These are phyloP conservation scores for Irpex lacteus DNA, from an alignment of 1,284 basidiomycete species.

Conservation along the genomic window DNA sequence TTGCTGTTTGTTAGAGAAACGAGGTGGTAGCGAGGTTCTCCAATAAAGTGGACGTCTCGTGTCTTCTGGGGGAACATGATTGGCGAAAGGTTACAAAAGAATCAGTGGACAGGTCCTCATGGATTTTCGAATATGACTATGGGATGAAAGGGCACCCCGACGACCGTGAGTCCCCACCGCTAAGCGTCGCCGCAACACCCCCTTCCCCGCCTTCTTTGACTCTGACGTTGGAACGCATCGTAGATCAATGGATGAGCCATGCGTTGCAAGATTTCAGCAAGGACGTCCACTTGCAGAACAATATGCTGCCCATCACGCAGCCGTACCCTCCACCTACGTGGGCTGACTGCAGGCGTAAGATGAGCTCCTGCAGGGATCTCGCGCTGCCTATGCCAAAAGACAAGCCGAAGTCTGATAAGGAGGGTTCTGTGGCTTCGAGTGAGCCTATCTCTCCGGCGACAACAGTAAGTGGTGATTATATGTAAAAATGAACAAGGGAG, in stretches of 20 bases:
- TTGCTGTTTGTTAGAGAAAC: background rate
- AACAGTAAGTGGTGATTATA: background rate
- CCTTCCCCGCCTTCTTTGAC: too few relatives aligned
- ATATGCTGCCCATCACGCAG: constrained; percentile 19
- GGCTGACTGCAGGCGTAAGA: constrained; percentile 13
- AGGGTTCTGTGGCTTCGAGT: background rate
- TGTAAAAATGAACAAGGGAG: background rate
- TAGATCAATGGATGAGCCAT: constrained; percentile 25
- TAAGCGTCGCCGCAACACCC: background rate
- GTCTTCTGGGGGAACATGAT: constrained; percentile 26
- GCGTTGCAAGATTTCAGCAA: constrained; percentile 12
- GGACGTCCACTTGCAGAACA: constrained; percentile 12
- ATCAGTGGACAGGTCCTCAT: constrained; percentile 17
- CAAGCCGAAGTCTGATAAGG: background rate
- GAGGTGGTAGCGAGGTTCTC: constrained; percentile 27
- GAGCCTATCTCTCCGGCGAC: background rate
- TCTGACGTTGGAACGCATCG: background rate
- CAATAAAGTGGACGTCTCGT: constrained; percentile 21
- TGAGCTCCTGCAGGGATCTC: constrained; percentile 19
- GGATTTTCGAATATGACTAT: constrained; percentile 31
- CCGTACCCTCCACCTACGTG: constrained; percentile 25
- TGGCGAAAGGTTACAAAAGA: constrained; percentile 21
- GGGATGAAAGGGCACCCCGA: constrained; percentile 26
- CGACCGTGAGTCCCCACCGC: constrained; percentile 20
- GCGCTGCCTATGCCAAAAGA: constrained; percentile 20